A percentile compares a stretch with the other conserved stretches of the same genome.
Evolutionary conservation across 2,329 filamentous ascomycete species (phyloP).

Genomic region (Cryphonectria nitschkei): DNA sequence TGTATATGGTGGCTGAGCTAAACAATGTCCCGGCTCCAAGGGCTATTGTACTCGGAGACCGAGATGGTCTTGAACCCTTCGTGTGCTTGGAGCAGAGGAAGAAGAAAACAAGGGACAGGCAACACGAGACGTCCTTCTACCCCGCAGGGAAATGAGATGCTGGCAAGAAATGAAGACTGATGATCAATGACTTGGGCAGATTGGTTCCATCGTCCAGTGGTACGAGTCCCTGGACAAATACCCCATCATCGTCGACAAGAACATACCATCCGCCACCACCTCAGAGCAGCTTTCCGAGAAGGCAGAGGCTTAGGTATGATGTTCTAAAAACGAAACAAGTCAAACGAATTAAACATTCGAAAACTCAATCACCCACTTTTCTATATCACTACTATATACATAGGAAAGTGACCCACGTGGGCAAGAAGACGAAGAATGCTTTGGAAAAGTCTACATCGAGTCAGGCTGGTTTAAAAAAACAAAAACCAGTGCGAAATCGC

Average conservation of each 20-base stretch:
- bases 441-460: not conserved
- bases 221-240: conserved; percentile 41
- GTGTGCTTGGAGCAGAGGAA: not conserved
- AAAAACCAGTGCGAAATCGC: not conserved
- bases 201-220: conserved; percentile 39
- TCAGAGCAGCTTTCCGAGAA: conserved; percentile 8
- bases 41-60: not conserved
- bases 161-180: conserved; percentile 10
- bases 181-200: conserved; percentile 27
- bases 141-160: not conserved
- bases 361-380: not conserved
- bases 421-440: not conserved
- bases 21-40: not conserved
- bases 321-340: not conserved
- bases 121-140: not conserved
- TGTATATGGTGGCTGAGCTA: not conserved
- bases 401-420: not conserved
- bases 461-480: not conserved
- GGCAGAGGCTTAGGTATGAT: conserved; percentile 8
- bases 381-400: not conserved
- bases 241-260: conserved; percentile 32
- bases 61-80: not conserved
- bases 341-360: not conserved
- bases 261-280: not conserved
- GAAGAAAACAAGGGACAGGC: not conserved